Evolutionary conservation across 805 yeast species (phyloP), one percentile per base, ranked within the genome.

Genomic region (Starmerella khaoyaiensis): DNA sequence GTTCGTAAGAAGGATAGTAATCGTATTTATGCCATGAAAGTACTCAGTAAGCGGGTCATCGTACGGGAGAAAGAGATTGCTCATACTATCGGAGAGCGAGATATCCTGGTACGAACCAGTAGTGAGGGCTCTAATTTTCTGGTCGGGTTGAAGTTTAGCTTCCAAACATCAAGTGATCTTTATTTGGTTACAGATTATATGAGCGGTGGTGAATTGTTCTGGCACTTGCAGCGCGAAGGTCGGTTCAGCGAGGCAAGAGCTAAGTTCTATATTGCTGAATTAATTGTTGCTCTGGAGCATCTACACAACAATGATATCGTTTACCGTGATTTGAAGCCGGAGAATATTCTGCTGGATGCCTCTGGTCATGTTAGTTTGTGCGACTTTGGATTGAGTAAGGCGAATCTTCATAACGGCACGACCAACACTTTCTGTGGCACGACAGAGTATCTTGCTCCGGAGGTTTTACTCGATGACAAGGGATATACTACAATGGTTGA

Each of bases 401-500:
- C 96, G 20, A 90, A 86, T 56, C 63, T 87, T 47, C 68, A 80
- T 39, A 74, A 77, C 37, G 74, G 68, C 47, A 81, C 82, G 40
- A 84, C 96, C 28, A 90, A 87, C 59, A 90, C 98, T 0, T 90
- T 90, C 53, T 90, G 98, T 61, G 98, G 98, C 41, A 90, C 98
- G 16, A 90, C 98, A 5, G 98, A 90, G 63, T 90, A 90, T 59
- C 68, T 90, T 46, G 98, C 98, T 0, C 98, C 98, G 2, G 98
- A 90, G 60, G 93, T 90, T 14, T 67, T 90, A 49, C 67, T 90
- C 37, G 97, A 90, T 62, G 98, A 90, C 59, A 72, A 81, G 37
- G 98, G 98, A 14, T 90, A 90, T 63, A 90, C 97, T 26, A 84
- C 86, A 60, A 87, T 90, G 97, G 98, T 90, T 44, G 98, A 90